phyloP scores from a whole-genome alignment of 2,329 filamentous ascomycete species.

The Emergomyces pasteurianus region DNA sequence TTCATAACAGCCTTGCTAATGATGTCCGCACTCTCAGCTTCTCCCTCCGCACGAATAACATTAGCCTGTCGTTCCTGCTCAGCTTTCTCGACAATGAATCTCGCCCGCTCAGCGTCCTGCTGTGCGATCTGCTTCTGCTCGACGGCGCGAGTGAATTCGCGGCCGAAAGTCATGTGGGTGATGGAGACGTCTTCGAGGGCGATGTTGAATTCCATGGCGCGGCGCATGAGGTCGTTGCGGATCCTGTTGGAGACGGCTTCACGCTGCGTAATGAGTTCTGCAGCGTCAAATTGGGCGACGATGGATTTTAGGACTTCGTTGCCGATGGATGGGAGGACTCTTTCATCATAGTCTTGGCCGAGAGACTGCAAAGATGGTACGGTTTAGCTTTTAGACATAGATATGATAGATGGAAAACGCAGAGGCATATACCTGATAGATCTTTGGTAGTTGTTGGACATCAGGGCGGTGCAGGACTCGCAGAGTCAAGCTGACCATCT shows the following conservation, averaged over 20 bases:
- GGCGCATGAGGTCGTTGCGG: conserved; percentile 79
- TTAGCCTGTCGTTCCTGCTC: conserved; percentile 98
- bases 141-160: conserved; percentile 96
- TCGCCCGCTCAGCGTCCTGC: conserved; percentile 91
- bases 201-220: conserved; percentile 96
- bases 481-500: conserved; percentile 98
- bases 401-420: neutral
- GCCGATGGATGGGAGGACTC: conserved; percentile 94
- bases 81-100: conserved; percentile 96
- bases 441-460: conserved; percentile 84
- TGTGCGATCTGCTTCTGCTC: conserved; percentile 99
- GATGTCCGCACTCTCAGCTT: conserved; percentile 91
- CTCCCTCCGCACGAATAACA: conserved; percentile 95
- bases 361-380: conserved; percentile 57
- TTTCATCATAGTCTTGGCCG: conserved; percentile 95
- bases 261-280: conserved; percentile 96
- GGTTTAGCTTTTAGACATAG: neutral
- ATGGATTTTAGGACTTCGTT: conserved; percentile 99
- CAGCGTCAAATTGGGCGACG: conserved; percentile 96
- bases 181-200: conserved; percentile 97
- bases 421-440: conserved; percentile 69
- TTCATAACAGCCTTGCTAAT: conserved; percentile 91
- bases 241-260: conserved; percentile 95
- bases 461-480: conserved; percentile 90
- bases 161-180: conserved; percentile 99